phyloP scores from a whole-genome alignment of 2,329 filamentous ascomycete species.

The Coniella lustricola region DNA sequence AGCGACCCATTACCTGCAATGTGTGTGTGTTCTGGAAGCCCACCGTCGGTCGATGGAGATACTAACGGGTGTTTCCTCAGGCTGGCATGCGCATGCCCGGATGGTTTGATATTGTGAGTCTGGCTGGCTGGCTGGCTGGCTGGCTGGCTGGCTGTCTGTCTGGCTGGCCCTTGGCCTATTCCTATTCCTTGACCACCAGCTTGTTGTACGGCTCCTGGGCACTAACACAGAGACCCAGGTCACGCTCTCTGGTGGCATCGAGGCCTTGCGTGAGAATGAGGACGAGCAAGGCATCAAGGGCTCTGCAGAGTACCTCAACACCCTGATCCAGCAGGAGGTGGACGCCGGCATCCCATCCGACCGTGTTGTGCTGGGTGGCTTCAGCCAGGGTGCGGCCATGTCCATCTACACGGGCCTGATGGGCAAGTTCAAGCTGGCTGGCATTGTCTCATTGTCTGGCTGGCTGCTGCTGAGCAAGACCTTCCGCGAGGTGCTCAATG shows the following conservation, averaged over 20 bases:
- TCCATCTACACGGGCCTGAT: constrained; percentile 76
- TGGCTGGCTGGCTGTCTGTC: too few species aligned
- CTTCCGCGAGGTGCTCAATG: constrained; percentile 33
- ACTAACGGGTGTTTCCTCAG: constrained; percentile 7
- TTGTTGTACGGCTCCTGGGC: too few species aligned
- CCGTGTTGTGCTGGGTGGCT: constrained; percentile 79
- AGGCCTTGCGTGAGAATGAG: constrained; percentile 28
- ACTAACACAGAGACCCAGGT: constrained; percentile 8
- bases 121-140: too few species aligned
- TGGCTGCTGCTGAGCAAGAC: constrained; percentile 63
- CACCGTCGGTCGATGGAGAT: neutral
- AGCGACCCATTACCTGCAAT: constrained; percentile 68
- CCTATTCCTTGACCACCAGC: neutral
- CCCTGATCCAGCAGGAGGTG: constrained; percentile 73
- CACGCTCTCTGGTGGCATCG: constrained; percentile 21
- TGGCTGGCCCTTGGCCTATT: too few species aligned
- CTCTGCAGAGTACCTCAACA: constrained; percentile 69
- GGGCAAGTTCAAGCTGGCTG: constrained; percentile 65
- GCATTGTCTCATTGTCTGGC: constrained; percentile 77
- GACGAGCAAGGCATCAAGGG: constrained; percentile 67
- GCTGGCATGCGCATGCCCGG: constrained; percentile 72
- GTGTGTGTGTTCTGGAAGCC: constrained; percentile 36
- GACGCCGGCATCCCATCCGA: constrained; percentile 72
- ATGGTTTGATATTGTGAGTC: constrained; percentile 72
- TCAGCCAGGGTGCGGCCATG: constrained; percentile 84